phyloP scores from a whole-genome alignment of 2,329 filamentous ascomycete species.

The Claviceps purpurea region DNA sequence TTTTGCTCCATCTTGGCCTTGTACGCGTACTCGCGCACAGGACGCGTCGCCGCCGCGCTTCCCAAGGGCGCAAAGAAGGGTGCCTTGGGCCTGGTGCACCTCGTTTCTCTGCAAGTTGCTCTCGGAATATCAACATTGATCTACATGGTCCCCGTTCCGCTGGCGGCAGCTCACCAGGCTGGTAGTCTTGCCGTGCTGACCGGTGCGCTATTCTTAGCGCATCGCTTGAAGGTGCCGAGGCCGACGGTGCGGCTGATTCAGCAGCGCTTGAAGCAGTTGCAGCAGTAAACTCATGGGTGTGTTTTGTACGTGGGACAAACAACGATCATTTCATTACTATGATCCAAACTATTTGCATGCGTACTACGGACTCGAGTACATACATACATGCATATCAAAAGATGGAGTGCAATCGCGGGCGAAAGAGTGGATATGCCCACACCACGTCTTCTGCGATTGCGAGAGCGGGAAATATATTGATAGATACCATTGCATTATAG shows the following conservation, averaged over 20 bases:
- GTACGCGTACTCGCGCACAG: slow-evolving; percentile 65
- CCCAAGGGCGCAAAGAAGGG: slow-evolving; percentile 53
- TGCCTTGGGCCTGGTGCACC: slow-evolving; percentile 66
- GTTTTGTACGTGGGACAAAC: too few species aligned
- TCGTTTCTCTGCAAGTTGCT: slow-evolving; percentile 67
- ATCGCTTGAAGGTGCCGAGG: slow-evolving; percentile 60
- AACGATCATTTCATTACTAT: too few species aligned
- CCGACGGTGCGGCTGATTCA: slow-evolving; percentile 48
- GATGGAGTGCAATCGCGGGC: neutral
- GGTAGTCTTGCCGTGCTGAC: slow-evolving; percentile 76
- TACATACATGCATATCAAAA: neutral
- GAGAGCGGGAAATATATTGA: too few species aligned
- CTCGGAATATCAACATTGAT: slow-evolving; percentile 85
- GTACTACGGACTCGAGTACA: too few species aligned
- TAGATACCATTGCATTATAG: too few species aligned
- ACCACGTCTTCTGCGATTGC: too few species aligned
- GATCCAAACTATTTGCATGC: too few species aligned
- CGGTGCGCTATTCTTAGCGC: slow-evolving; percentile 66
- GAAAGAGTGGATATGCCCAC: too few species aligned
- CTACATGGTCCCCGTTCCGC: slow-evolving; percentile 79
- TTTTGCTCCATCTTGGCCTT: slow-evolving; percentile 70
- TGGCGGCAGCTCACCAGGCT: slow-evolving; percentile 88
- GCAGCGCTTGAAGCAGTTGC: slow-evolving; percentile 28
- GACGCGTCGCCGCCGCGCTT: slow-evolving; percentile 42
- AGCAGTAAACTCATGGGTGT: neutral